These are phyloP conservation scores for Silene conica DNA, from an alignment of 148 eudicot species.

Conservation along the genomic window DNA sequence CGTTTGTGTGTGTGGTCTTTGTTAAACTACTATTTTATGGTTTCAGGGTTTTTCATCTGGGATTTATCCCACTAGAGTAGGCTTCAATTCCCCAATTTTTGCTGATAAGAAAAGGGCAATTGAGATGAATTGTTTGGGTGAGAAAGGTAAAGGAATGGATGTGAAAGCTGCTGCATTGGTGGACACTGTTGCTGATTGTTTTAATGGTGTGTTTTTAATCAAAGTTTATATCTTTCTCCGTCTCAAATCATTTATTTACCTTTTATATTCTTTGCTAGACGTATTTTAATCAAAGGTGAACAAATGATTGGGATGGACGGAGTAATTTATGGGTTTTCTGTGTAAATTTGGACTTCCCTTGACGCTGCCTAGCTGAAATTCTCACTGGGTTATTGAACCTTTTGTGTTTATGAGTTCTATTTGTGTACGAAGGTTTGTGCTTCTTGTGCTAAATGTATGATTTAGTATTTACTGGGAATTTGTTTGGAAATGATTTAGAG, in stretches of 20 bases:
- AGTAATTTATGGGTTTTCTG: too few species aligned
- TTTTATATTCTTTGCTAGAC: too few species aligned
- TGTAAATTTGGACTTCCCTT: too few species aligned
- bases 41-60: constrained; percentile 38
- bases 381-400: too few species aligned
- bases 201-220: constrained; percentile 40
- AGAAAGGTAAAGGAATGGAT: constrained; percentile 62
- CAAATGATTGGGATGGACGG: too few species aligned
- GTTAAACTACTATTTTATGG: too few species aligned
- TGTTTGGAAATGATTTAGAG: constrained; percentile 25
- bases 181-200: constrained; percentile 53
- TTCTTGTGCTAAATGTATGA: neutral
- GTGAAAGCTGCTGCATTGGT: constrained; percentile 43
- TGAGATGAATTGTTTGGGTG: constrained; percentile 47
- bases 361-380: too few species aligned
- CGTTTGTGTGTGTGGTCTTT: too few species aligned
- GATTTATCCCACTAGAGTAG: constrained; percentile 33
- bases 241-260: too few species aligned
- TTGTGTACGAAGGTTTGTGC: neutral
- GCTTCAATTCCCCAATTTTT: constrained; percentile 25
- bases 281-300: too few species aligned
- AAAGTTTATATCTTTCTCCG: neutral
- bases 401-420: too few species aligned
- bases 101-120: constrained; percentile 27
- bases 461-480: neutral